phyloP scores from a whole-genome alignment of 331 rosid species.

The Pyracantha coccinea region DNA sequence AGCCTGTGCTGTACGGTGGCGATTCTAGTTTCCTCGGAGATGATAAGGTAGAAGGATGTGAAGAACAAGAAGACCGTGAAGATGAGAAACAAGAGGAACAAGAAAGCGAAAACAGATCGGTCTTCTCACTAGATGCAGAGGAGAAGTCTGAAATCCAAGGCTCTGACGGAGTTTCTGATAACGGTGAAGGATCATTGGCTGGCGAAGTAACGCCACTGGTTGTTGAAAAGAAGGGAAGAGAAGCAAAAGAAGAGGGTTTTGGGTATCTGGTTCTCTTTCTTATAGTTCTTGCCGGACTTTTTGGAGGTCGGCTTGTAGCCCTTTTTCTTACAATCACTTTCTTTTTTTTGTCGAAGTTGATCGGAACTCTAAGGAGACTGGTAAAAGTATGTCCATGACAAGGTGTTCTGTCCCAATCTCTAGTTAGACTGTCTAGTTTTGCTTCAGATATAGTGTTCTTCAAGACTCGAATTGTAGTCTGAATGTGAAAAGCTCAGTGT shows the following conservation, averaged over 20 bases:
- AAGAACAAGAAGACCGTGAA: slow-evolving; percentile 2
- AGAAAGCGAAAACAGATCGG: background rate
- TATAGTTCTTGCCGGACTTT: slow-evolving; percentile 52
- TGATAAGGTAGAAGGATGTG: background rate
- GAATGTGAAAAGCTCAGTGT: slow-evolving; percentile 12
- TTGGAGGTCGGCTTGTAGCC: slow-evolving; percentile 48
- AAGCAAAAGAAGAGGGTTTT: slow-evolving; percentile 19
- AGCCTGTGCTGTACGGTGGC: slow-evolving; percentile 16
- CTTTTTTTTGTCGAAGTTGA: slow-evolving; percentile 39
- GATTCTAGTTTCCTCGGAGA: slow-evolving; percentile 13
- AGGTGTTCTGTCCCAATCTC: slow-evolving; percentile 16
- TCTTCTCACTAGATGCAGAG: background rate
- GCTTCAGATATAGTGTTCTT: background rate
- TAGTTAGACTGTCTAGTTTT: slow-evolving; percentile 11
- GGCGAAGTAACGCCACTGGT: background rate
- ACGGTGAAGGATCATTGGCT: background rate
- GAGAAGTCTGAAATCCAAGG: slow-evolving; percentile 14
- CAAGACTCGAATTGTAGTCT: slow-evolving; percentile 2
- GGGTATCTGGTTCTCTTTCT: slow-evolving; percentile 26
- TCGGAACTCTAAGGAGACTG: slow-evolving; percentile 16
- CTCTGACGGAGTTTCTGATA: slow-evolving; percentile 17
- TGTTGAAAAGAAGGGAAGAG: slow-evolving; percentile 3
- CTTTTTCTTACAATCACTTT: slow-evolving; percentile 42
- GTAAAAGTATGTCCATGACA: slow-evolving; percentile 6
- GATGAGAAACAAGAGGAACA: background rate